Evolutionary conservation across 345 rosid species (phyloP), one percentile per base, ranked within the genome.

Genomic region (Syzygium aqueum): DNA sequence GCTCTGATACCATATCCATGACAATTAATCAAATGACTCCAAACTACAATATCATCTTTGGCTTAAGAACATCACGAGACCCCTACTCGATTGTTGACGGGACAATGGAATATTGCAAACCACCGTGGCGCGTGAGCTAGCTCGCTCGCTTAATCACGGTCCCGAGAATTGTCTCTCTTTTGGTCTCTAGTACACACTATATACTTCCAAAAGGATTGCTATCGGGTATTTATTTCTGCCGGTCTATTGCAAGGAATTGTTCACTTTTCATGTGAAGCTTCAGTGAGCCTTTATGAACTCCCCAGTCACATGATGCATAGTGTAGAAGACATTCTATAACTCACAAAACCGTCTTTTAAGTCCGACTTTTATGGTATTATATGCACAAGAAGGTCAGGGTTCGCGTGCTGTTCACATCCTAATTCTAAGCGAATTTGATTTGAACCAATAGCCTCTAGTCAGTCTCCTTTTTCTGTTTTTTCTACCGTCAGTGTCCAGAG

Each of bases 251-350:
- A 33, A 33, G 7, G 49, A 73, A 73, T 73, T 5, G 11, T 17
- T 12, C 2, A 7, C 54, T 4, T 27, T 49, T 73, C 86, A 85
- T 85, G 86, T 85, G 86, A 61, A 73, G 80, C 80, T 27, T 61
- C 52, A 3, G 51, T 46, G 30, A 15, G 86, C 77, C 87, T 85
- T 28, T 19, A 37, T 61, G 46, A 19, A 73, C 80, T 85, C 33
- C 43, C 46, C 21, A n/a, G 30, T 63, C 87, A 85, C 87, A 85
- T 65, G 87, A 49, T 49, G 57, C 87, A 85, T 30, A 85, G 87
- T 19, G 83, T 17, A 16, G 21, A 15, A 51, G 37, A 59, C n/a
- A 73, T 73, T 33, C 80, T 11, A 17, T 73, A 2, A 33, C 46
- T 33, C 19, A 37, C 21, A 33, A 73, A 73, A 37, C 80, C 22